Evolutionary conservation across 2,329 filamentous ascomycete species (phyloP).

Genomic region (Torrubiellomyces zombiae): DNA sequence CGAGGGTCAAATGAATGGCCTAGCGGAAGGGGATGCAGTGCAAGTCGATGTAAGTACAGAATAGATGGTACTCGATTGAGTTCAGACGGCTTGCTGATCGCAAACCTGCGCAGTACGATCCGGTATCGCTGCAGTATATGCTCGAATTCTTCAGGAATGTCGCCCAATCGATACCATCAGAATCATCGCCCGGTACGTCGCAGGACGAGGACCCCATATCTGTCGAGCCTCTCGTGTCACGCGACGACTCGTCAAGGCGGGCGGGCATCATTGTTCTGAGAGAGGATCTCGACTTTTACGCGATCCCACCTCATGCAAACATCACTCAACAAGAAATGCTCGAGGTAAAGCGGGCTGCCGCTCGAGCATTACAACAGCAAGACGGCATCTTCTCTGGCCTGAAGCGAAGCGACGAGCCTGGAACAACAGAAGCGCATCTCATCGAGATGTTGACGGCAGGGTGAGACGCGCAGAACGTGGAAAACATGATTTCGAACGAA

Average conservation of each 20-base stretch:
- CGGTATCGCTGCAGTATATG: slow-evolving; percentile 94
- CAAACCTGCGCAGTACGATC: slow-evolving; percentile 59
- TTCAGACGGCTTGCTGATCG: no score
- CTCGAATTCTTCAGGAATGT: slow-evolving; percentile 95
- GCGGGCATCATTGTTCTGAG: slow-evolving; percentile 94
- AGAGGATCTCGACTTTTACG: slow-evolving; percentile 95
- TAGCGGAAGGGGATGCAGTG: slow-evolving; percentile 83
- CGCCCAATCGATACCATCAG: slow-evolving; percentile 81
- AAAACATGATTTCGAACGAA: no score
- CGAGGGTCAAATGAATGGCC: slow-evolving; percentile 87
- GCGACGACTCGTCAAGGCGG: slow-evolving; percentile 68
- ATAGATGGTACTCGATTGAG: no score
- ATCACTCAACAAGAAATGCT: slow-evolving; percentile 87
- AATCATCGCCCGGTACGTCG: slow-evolving; percentile 48
- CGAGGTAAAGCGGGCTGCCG: slow-evolving; percentile 84
- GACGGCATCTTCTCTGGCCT: slow-evolving; percentile 92
- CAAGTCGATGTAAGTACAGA: slow-evolving; percentile 78
- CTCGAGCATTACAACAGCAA: slow-evolving; percentile 70
- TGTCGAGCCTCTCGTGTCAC: slow-evolving; percentile 54
- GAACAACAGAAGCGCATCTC: slow-evolving; percentile 91
- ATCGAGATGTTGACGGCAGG: slow-evolving; percentile 99
- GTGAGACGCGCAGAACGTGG: no score
- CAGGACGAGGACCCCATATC: slow-evolving; percentile 45
- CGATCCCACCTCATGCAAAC: slow-evolving; percentile 70
- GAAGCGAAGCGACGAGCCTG: slow-evolving; percentile 86